Percentiles rank a stretch among this genome's conserved stretches.
Conservation (phyloP, 768 basidiomycete genomes). For the Naganishia randhawae region DNA sequence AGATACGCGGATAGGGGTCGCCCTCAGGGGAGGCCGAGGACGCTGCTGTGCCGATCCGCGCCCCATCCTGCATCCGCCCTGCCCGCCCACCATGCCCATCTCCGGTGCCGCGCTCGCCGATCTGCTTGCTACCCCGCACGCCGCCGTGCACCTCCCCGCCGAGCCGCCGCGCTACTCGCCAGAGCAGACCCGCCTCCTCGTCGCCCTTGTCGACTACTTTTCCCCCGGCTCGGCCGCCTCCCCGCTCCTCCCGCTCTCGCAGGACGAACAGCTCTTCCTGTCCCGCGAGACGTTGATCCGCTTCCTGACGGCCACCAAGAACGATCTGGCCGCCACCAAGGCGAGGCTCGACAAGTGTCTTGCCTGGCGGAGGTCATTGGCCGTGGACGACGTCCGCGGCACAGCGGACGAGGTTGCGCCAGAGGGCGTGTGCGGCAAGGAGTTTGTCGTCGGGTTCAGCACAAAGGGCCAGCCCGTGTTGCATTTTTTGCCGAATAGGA, state of each 20-base stretch:
- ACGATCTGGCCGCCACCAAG: conserved; percentile 10
- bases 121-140: not conserved
- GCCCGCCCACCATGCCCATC: conserved; percentile 12
- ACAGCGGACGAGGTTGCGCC: conserved; percentile 3
- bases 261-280: conserved; percentile 8
- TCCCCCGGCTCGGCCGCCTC: conserved; percentile 5
- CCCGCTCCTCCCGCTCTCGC: conserved; percentile 5
- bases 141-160: not conserved
- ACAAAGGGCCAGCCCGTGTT: conserved; percentile 18
- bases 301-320: conserved; percentile 30
- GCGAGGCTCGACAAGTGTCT: conserved; percentile 26
- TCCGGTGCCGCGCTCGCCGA: conserved; percentile 3
- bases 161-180: not conserved
- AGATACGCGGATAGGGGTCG: too few species aligned
- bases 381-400: not conserved
- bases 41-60: too few species aligned
- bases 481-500: conserved; percentile 29
- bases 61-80: too few species aligned
- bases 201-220: conserved; percentile 6
- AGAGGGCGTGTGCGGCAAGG: conserved; percentile 24
- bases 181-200: not conserved
- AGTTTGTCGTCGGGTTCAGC: conserved; percentile 23
- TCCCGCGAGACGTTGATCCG: conserved; percentile 19
- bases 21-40: too few species aligned
- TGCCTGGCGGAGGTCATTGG: conserved; percentile 6